Evolutionary conservation across 768 basidiomycete genomes (phyloP).

Genomic region (Suillus alpinus): DNA sequence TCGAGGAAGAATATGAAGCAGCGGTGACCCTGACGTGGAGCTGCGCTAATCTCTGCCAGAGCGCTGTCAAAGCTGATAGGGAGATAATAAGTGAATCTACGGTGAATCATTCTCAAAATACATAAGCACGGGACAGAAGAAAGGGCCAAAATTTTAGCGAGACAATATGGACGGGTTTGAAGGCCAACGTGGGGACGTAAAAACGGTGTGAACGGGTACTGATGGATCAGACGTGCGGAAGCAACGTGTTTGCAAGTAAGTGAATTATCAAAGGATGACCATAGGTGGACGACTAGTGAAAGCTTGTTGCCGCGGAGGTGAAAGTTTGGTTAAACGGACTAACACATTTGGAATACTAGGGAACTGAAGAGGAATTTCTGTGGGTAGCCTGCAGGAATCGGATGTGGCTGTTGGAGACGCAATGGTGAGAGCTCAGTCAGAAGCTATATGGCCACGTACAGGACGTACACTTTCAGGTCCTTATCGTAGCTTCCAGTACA

Average conservation of each 20-base stretch:
- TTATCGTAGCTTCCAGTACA: background rate
- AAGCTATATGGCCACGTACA: background rate
- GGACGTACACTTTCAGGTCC: background rate
- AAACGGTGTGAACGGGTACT: slow-evolving; percentile 30
- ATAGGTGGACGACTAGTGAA: background rate
- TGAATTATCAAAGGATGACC: slow-evolving; percentile 21
- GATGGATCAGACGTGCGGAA: slow-evolving; percentile 28
- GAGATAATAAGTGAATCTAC: slow-evolving; percentile 16
- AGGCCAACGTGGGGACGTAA: slow-evolving; percentile 21
- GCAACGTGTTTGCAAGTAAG: slow-evolving; percentile 34
- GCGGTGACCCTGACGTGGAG: slow-evolving; percentile 23
- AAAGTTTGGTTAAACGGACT: slow-evolving; percentile 2
- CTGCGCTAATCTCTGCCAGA: background rate
- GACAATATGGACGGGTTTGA: slow-evolving; percentile 19
- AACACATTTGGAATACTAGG: background rate
- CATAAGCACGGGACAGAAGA: slow-evolving; percentile 34
- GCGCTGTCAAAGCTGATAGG: background rate
- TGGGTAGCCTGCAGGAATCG: background rate
- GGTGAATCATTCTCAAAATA: slow-evolving; percentile 33
- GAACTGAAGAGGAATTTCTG: background rate
- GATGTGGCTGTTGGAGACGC: background rate
- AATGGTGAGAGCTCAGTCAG: background rate
- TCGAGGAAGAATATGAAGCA: slow-evolving; percentile 30
- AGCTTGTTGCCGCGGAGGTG: background rate
- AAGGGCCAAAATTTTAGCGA: slow-evolving; percentile 25